Evolutionary conservation across 2,329 filamentous ascomycete species (phyloP).

Genomic region (Phialocephala sp.): DNA sequence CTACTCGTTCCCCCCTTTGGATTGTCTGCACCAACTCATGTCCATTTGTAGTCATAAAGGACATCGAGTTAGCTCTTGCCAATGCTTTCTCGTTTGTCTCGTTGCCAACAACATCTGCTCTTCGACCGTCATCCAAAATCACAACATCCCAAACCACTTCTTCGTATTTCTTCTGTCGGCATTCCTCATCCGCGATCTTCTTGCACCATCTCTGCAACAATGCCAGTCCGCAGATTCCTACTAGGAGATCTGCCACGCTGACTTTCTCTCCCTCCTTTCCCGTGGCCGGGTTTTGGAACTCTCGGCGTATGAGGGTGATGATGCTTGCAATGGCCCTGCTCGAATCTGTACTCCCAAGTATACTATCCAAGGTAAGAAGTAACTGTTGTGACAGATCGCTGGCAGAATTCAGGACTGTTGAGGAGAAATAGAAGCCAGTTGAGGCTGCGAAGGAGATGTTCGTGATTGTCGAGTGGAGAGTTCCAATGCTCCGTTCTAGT

Average conservation of each 20-base stretch:
- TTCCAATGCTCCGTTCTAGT: constrained; percentile 61
- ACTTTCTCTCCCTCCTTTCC: constrained; percentile 64
- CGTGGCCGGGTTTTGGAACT: constrained; percentile 68
- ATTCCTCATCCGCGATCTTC: constrained; percentile 57
- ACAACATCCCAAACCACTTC: constrained; percentile 72
- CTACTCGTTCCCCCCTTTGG: constrained; percentile 42
- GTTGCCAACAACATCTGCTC: constrained; percentile 58
- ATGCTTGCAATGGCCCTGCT: constrained; percentile 71
- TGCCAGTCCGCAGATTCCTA: constrained; percentile 65
- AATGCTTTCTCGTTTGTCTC: constrained; percentile 28
- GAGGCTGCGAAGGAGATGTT: constrained; percentile 66
- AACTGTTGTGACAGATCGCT: constrained; percentile 64
- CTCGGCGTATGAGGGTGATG: constrained; percentile 65
- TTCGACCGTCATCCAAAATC: constrained; percentile 62
- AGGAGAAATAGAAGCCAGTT: constrained; percentile 63
- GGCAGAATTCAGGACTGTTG: constrained; percentile 58
- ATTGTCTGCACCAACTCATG: constrained; percentile 46
- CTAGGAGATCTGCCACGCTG: constrained; percentile 63
- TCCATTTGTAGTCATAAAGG: constrained; percentile 38
- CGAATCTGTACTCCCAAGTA: constrained; percentile 72
- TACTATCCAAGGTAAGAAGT: constrained; percentile 64
- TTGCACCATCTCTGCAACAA: constrained; percentile 65
- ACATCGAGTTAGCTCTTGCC: constrained; percentile 46
- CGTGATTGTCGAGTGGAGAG: constrained; percentile 61
- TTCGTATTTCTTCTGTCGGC: constrained; percentile 53